Percentiles rank a stretch among this genome's conserved stretches.
These are phyloP conservation scores for Boletus rubroflammeus DNA, from an alignment of 768 basidiomycete genomes.

Conservation along the genomic window DNA sequence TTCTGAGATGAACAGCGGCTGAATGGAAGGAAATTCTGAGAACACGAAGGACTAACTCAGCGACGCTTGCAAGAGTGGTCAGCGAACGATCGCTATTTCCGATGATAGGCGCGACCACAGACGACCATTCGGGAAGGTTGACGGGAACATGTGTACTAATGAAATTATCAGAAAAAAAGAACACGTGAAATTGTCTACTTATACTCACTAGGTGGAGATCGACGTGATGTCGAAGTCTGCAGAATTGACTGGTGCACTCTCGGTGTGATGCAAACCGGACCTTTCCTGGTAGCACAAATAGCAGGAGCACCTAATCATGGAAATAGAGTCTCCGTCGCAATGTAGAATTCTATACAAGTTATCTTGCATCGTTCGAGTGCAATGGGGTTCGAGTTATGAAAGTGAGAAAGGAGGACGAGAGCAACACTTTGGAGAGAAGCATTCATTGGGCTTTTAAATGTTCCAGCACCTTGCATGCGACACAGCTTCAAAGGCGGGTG, in stretches of 20 bases:
- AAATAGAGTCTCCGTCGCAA: neutral
- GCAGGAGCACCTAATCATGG: conserved; percentile 4
- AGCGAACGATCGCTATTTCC: neutral
- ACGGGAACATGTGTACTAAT: neutral
- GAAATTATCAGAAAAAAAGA: conserved; percentile 3
- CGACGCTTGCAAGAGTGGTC: neutral
- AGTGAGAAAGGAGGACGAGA: neutral
- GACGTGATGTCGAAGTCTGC: neutral
- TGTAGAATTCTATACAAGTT: conserved; percentile 4
- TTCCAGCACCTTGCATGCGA: neutral
- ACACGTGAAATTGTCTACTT: neutral
- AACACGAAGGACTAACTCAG: conserved; percentile 11
- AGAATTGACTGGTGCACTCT: neutral
- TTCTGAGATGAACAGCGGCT: conserved; percentile 5
- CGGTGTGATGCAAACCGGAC: neutral
- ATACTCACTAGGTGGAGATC: conserved; percentile 8
- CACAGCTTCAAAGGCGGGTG: conserved; percentile 12
- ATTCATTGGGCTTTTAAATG: conserved; percentile 9
- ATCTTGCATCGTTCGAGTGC: conserved; percentile 8
- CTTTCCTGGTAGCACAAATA: neutral
- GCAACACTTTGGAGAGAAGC: neutral
- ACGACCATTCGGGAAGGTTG: neutral
- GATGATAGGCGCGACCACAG: neutral
- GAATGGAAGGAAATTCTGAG: neutral
- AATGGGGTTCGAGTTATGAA: neutral